Conservation (phyloP, 2,329 filamentous ascomycete species). For the Leptographium procerum region DNA sequence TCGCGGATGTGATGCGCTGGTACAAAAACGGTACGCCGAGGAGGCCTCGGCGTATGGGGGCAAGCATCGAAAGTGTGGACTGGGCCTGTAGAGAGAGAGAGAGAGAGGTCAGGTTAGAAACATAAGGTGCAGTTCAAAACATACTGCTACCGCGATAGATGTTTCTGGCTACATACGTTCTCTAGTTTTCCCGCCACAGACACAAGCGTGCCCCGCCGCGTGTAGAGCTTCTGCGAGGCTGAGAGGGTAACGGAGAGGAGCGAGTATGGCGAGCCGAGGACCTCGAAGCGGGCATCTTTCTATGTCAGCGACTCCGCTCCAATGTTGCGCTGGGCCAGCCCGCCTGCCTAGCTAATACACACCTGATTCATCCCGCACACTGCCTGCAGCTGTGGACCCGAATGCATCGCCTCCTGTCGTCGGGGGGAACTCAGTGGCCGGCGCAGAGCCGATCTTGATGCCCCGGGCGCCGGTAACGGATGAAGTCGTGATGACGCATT, state of each 20-base stretch:
- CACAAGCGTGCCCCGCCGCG: constrained; percentile 80
- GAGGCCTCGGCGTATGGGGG: constrained; percentile 67
- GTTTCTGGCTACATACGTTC: constrained; percentile 53
- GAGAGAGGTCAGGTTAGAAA: not conserved
- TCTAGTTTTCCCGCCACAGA: constrained; percentile 82
- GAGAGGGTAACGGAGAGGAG: constrained; percentile 88
- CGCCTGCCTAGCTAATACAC: too few species aligned
- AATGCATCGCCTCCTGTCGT: constrained; percentile 41
- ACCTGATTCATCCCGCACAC: constrained; percentile 40
- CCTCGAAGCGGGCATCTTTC: constrained; percentile 86
- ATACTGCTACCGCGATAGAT: too few species aligned
- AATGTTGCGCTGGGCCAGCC: too few species aligned
- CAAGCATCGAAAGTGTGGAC: constrained; percentile 78
- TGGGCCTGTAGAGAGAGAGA: constrained; percentile 48
- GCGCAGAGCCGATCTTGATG: constrained; percentile 52
- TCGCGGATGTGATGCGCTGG: constrained; percentile 78
- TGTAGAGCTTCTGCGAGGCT: constrained; percentile 87
- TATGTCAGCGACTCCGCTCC: not conserved
- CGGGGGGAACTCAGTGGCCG: constrained; percentile 42
- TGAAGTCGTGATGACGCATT: constrained; percentile 28
- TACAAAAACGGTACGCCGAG: constrained; percentile 92
- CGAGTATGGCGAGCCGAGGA: constrained; percentile 83
- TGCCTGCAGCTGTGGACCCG: constrained; percentile 27
- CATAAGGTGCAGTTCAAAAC: too few species aligned
- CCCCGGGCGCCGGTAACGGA: constrained; percentile 19